These are phyloP conservation scores for Magnolia changhungtana DNA, from an alignment of 164 flowering plant genomes.

Conservation along the genomic window DNA sequence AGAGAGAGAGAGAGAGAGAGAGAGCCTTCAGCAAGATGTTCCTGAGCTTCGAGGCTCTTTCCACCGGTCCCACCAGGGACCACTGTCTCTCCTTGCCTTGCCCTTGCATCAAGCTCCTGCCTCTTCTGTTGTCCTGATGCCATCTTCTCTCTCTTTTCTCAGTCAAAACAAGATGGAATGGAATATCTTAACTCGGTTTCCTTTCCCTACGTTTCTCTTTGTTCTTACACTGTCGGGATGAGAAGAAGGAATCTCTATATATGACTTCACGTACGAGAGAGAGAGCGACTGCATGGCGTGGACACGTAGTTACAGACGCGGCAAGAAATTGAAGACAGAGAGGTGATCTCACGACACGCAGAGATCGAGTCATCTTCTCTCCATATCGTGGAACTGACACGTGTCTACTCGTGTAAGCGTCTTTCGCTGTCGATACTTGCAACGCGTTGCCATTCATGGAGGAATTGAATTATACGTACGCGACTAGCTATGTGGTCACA, in stretches of 20 bases:
- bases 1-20: not conserved
- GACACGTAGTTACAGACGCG: not conserved
- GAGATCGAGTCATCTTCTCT: not conserved
- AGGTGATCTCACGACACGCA: not conserved
- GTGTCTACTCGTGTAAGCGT: not conserved
- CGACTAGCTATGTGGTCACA: not conserved
- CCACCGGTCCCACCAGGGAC: conserved; percentile 83
- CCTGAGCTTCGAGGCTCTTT: conserved; percentile 80
- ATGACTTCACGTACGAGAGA: not conserved
- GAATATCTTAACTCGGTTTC: not conserved
- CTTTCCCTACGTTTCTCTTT: not conserved
- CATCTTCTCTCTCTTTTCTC: conserved; percentile 22
- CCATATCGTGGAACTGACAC: not conserved
- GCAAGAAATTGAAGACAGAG: not conserved
- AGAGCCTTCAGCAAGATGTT: conserved; percentile 74
- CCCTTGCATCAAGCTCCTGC: conserved; percentile 57
- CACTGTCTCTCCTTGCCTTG: conserved; percentile 72
- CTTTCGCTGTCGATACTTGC: not conserved
- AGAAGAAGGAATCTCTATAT: not conserved
- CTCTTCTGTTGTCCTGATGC: conserved; percentile 33
- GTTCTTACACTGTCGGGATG: not conserved
- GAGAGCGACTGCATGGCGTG: not conserved
- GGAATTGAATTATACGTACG: not conserved
- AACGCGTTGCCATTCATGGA: not conserved
- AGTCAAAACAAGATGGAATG: not conserved